phyloP scores from a whole-genome alignment of 495 filamentous ascomycete species.

The Lophiostoma macrostomum region DNA sequence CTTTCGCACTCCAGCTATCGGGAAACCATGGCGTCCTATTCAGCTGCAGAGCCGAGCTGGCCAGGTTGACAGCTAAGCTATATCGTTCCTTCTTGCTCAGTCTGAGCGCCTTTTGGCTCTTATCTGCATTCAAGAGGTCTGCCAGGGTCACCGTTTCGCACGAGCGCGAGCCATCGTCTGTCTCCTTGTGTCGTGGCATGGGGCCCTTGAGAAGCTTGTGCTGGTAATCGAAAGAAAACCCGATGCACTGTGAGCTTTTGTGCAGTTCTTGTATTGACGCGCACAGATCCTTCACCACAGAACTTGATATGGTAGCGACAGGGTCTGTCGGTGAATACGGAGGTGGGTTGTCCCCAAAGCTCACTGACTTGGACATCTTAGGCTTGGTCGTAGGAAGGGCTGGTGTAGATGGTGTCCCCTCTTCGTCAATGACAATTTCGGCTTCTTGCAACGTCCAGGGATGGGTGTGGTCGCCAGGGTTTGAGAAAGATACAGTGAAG shows the following conservation, averaged over 20 bases:
- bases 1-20: constrained; percentile 23
- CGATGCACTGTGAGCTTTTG: constrained; percentile 25
- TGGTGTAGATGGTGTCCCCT: constrained; percentile 3
- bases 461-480: background rate
- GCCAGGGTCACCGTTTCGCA: constrained; percentile 22
- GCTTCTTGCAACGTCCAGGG: constrained; percentile 33
- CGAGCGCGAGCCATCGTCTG: no score
- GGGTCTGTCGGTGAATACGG: constrained; percentile 25
- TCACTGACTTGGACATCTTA: constrained; percentile 26
- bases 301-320: background rate
- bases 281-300: constrained; percentile 29
- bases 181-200: no score
- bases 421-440: constrained; percentile 28
- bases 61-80: constrained; percentile 27
- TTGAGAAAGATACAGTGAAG: constrained; percentile 33
- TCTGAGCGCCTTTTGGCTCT: constrained; percentile 25
- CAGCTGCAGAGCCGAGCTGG: constrained; percentile 29
- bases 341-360: constrained; percentile 26
- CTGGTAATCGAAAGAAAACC: constrained; percentile 29
- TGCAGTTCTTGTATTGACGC: constrained; percentile 27
- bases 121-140: constrained; percentile 21
- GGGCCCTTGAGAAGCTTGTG: no score
- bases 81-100: constrained; percentile 33
- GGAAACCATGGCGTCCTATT: constrained; percentile 31
- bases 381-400: constrained; percentile 1